Conservation (phyloP, 1,284 basidiomycete species). For the Ceratobasidium sp. region DNA sequence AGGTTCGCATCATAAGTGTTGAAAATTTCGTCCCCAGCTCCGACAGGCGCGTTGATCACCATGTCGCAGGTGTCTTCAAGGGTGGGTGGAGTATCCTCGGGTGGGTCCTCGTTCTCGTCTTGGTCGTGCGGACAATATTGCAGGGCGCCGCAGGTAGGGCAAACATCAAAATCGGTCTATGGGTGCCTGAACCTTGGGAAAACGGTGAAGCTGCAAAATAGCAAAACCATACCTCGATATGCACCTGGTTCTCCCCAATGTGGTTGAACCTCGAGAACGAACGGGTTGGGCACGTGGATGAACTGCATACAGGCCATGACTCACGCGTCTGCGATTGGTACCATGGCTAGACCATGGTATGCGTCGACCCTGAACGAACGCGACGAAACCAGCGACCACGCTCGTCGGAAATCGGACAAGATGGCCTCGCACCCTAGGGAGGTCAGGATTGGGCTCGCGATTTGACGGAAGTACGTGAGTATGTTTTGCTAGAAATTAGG, state of each 20-base stretch:
- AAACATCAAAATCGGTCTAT: slow-evolving; percentile 84
- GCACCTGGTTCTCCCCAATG: slow-evolving; percentile 71
- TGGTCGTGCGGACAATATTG: slow-evolving; percentile 75
- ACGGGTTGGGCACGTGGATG: not conserved
- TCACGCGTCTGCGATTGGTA: slow-evolving; percentile 86
- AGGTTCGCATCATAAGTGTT: slow-evolving; percentile 82
- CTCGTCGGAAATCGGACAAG: slow-evolving; percentile 63
- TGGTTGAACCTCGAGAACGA: slow-evolving; percentile 80
- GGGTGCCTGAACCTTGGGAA: slow-evolving; percentile 23
- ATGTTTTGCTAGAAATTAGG: slow-evolving; percentile 33
- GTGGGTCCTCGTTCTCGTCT: slow-evolving; percentile 47
- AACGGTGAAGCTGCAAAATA: slow-evolving; percentile 44
- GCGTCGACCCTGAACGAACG: slow-evolving; percentile 87
- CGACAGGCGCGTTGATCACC: slow-evolving; percentile 64
- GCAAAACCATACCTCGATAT: slow-evolving; percentile 66
- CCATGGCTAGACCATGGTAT: slow-evolving; percentile 84
- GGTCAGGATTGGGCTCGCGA: slow-evolving; percentile 26
- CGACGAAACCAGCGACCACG: slow-evolving; percentile 83
- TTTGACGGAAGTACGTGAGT: slow-evolving; percentile 14
- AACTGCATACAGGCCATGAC: slow-evolving; percentile 50
- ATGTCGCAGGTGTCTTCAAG: slow-evolving; percentile 50
- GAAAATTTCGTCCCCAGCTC: slow-evolving; percentile 69
- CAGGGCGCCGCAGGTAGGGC: slow-evolving; percentile 77
- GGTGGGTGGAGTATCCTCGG: slow-evolving; percentile 20
- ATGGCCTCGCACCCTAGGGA: slow-evolving; percentile 9